Base-by-base conservation (phyloP, 2,329 filamentous ascomycete species). In the Colletotrichum tropicicola region DNA sequence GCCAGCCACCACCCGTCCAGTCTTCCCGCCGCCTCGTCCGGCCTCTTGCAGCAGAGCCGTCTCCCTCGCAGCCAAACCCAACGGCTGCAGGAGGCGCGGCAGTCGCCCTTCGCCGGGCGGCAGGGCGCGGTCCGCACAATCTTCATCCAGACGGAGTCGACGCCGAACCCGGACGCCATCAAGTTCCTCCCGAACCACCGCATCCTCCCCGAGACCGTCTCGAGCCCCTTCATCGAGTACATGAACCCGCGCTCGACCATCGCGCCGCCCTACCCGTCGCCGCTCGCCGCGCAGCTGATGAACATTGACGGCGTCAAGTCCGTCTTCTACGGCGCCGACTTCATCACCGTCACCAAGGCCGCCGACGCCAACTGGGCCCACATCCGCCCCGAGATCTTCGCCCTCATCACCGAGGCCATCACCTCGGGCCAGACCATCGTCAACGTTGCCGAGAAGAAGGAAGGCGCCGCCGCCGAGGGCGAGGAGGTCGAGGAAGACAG, bases 81-180 rank as follows among this genome's bases (percentile, higher is more conserved):
- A 25, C 45, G 41, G 25, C 28, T 41, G 6, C 44, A 7, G 10
- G 47, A 57, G 54, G 68, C 47, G 58, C 41, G 66, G 15, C 59
- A 41, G 30, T 57, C 68, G 19, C 63, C 52, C 21, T 55, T 73
- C 43, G 68, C 70, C 65, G 58, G 72, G 44, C 69, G 73, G 53
- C 72, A 76, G 28, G 73, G 73, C 57, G 80, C 80, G 52, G 77
- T 76, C 65, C 90, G 95, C 69, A 94, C 89, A 23, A 97, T 99
- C 78, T 99, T 98, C 83, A 99, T 99, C 74, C 96, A 99, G 81
- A 98, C 95, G 5, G 95, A 98, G 75, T 88, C 87, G 69, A 99
- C 96, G 1, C 96, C 96, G 25, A 99, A 99, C 79, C 85, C 89
- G n/a, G 94, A 98, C 82, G 94, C 94, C 32, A 86, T 98, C 73